Evolutionary conservation across 148 eudicot genomes (phyloP), one percentile per base, ranked within the genome.

Genomic region (Vaccinium corymbosum): DNA sequence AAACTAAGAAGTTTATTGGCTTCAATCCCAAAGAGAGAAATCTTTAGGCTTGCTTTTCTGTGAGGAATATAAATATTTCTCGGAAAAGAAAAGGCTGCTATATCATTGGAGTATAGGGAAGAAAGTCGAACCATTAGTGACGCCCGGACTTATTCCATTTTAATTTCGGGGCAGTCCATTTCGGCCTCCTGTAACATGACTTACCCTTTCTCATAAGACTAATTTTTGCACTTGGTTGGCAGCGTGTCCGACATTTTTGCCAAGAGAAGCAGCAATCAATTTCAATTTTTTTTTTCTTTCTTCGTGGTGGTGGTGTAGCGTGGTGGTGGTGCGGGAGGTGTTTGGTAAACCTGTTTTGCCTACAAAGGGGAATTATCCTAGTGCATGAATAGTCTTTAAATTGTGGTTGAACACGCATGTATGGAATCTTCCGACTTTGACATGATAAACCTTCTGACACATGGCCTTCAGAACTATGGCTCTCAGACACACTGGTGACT

Each of bases 1-100:
- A 32, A 49, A 76, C 32, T n/a, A 76, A 76, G 52, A 42, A 75
- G n/a, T 32, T 51, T 77, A 50, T 29, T 77, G 80, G 17, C 25
- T 76, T 20, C 57, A 76, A 51, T 27, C 35, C 16, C 12, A 49
- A 9, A n/a, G 19, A n/a, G 9, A 48, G 32, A 75, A 75, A 50
- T 22, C 29, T 48, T 76, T 76, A 49, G 57, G 29, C 53, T 25
- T 76, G 25, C 80, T 29, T 7, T 27, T 51, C 35, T 3, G 13
- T 25, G 42, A 76, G 56, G 38, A 76, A 49, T 50, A 74, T 50
- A 49, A 12, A 9, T 50, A 10, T 25, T 25, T 12, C 10, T 25
- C 1, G 2, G 14, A 46, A 77, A 77, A 77, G 57, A 27, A 79
- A 29, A 29, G 57, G n/a, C 4, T 52, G 15, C 64, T 25, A 29